These are phyloP conservation scores for Chionographis japonica DNA, from an alignment of 106 monocot species.

Conservation along the genomic window DNA sequence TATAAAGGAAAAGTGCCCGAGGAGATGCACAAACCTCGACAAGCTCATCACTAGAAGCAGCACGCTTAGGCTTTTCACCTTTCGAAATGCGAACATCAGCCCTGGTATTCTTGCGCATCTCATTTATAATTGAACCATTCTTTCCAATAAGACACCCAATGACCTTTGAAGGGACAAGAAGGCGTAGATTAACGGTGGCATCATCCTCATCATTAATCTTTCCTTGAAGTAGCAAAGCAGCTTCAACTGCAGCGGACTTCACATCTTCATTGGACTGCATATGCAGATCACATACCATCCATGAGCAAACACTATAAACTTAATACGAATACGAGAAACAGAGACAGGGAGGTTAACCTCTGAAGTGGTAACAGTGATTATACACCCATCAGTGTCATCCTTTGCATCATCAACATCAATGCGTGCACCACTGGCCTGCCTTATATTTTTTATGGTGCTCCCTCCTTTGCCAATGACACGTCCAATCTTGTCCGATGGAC, in stretches of 20 bases:
- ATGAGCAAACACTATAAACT: constrained; percentile 6
- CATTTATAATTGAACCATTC: constrained; percentile 81
- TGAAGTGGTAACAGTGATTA: constrained; percentile 69
- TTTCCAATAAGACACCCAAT: constrained; percentile 95
- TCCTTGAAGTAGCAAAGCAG: constrained; percentile 75
- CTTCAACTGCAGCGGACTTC: constrained; percentile 84
- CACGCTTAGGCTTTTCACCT: constrained; percentile 70
- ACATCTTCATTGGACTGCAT: constrained; percentile 61
- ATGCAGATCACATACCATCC: background rate
- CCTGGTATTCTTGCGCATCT: constrained; percentile 82
- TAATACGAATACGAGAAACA: background rate
- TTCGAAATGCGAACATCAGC: constrained; percentile 83
- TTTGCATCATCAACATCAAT: constrained; percentile 91
- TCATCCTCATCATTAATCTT: constrained; percentile 86
- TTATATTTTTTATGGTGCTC: constrained; percentile 65
- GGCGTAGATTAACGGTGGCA: constrained; percentile 50
- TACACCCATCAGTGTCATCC: constrained; percentile 53
- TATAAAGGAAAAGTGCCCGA: background rate
- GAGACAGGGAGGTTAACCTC: constrained; percentile 41
- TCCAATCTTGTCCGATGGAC: constrained; percentile 82
- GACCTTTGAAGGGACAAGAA: constrained; percentile 77
- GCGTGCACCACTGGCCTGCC: constrained; percentile 72
- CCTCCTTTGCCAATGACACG: constrained; percentile 96
- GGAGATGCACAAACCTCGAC: constrained; percentile 58
- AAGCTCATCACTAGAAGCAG: constrained; percentile 64